Base-by-base conservation (phyloP, 2,329 filamentous ascomycete species). In the Pyricularia sp. region DNA sequence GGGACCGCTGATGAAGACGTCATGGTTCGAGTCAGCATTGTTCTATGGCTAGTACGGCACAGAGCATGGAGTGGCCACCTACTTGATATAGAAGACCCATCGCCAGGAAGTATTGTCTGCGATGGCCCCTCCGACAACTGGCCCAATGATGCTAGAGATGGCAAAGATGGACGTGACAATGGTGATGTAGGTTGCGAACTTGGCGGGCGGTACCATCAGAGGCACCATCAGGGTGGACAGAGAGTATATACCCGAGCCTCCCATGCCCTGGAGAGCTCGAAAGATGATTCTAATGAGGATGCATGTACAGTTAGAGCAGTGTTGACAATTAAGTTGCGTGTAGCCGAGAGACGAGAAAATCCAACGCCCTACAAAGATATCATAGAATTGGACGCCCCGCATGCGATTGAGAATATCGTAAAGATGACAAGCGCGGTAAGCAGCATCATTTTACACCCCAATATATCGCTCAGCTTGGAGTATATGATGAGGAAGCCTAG, bases 41-140 rank as follows among this genome's bases (percentile, higher is more conserved):
- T 59, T 20, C 5, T 26, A 59, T 59, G 25, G 55, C 50, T 58
- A 58, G 20, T 11, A 2, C 58, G 4, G 2, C 6, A 3, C 20
- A 55, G 42, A 55, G n/a, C n/a, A 55, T n/a, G 5, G 42, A 12
- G 31, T n/a, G 4, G 6, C 20, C 17, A 74, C 78, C 50, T 65
- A 83, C 81, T 84, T 83, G 3, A 84, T 75, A 55, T 79, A 78
- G 70, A 84, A 83, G 2, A 83, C 80, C 82, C 82, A 82, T 71
- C 80, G 73, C 81, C 81, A 84, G 0, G 75, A 79, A 0, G 77
- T 75, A 12, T 77, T 71, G 64, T 79, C 76, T 9, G 75, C 76
- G 6, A 84, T 82, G 10, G 76, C 75, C 3, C 82, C 82, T 1
- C 82, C 81, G 0, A 84, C 72, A 10, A 84, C 69, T 1, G 81